phyloP scores from a whole-genome alignment of 345 rosid genomes.

The Linum trigynum region DNA sequence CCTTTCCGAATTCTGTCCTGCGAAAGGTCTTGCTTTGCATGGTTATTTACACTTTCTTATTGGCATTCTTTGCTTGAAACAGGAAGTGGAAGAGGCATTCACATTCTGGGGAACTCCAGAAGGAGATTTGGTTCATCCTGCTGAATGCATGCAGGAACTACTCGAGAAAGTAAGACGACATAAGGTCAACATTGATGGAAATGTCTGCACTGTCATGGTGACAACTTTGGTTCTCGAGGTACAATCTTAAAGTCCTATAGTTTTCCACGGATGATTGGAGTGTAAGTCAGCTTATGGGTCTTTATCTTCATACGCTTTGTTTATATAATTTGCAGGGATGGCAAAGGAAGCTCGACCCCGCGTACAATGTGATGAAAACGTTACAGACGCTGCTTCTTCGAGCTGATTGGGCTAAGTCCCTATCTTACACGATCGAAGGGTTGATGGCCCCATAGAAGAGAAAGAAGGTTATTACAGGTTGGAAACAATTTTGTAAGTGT shows the following conservation, averaged over 20 bases:
- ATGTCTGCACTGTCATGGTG: constrained; percentile 87
- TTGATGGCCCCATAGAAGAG: constrained; percentile 70
- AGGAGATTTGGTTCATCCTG: constrained; percentile 82
- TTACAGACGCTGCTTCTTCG: constrained; percentile 65
- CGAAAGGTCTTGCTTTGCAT: background rate
- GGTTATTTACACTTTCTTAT: too few species aligned
- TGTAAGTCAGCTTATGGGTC: too few species aligned
- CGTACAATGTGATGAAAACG: constrained; percentile 74
- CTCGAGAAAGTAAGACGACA: constrained; percentile 91
- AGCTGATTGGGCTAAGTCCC: constrained; percentile 90
- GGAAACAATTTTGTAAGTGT: too few species aligned
- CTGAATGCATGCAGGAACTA: constrained; percentile 91
- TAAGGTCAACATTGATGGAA: constrained; percentile 80
- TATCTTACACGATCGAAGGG: constrained; percentile 91
- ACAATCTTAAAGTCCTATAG: background rate
- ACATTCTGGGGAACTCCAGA: constrained; percentile 88
- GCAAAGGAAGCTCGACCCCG: constrained; percentile 94
- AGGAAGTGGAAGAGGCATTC: constrained; percentile 91
- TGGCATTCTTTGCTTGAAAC: constrained; percentile 12
- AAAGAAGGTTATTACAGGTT: background rate
- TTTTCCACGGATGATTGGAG: too few species aligned
- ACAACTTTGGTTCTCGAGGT: constrained; percentile 99
- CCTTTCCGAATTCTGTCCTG: too few species aligned
- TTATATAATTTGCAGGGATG: constrained; percentile 49
- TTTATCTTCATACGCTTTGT: too few species aligned